Evolutionary conservation across 2,329 filamentous ascomycete genomes (phyloP).

Genomic region (Ophiosphaerella herpotricha): DNA sequence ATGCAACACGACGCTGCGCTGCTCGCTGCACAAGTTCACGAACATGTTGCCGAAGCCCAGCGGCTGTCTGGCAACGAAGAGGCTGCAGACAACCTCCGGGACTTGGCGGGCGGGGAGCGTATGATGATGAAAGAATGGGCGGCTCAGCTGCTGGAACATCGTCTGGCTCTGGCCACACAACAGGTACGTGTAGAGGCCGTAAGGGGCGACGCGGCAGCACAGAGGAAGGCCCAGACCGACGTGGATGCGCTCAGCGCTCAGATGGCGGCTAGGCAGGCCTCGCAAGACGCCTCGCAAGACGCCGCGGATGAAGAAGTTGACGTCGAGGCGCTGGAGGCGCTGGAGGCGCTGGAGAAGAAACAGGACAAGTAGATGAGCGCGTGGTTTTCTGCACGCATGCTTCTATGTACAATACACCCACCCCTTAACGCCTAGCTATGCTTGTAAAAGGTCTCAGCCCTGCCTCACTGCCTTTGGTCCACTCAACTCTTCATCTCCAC

Average conservation of each 20-base stretch:
- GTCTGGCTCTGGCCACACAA: neutral
- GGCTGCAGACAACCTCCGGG: conserved; percentile 12
- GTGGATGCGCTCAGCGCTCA: neutral
- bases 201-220: conserved; percentile 2
- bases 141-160: too few species aligned
- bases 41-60: conserved; percentile 26
- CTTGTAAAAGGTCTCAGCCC: neutral
- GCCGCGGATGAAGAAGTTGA: neutral
- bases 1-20: conserved; percentile 20
- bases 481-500: conserved; percentile 41
- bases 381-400: neutral
- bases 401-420: neutral
- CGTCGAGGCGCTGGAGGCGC: neutral
- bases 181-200: conserved; percentile 13
- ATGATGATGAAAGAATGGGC: conserved; percentile 7
- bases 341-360: neutral
- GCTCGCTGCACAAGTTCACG: conserved; percentile 27
- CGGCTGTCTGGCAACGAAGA: conserved; percentile 12
- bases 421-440: conserved; percentile 7
- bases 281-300: neutral
- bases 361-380: neutral
- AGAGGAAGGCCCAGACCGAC: conserved; percentile 13
- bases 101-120: conserved; percentile 5
- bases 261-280: too few species aligned
- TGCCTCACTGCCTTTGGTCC: neutral